Percentiles rank a stretch among this genome's conserved stretches.
Evolutionary conservation across 139 green algal genomes (phyloP).

Genomic region (Astrephomene gubernaculifera): DNA sequence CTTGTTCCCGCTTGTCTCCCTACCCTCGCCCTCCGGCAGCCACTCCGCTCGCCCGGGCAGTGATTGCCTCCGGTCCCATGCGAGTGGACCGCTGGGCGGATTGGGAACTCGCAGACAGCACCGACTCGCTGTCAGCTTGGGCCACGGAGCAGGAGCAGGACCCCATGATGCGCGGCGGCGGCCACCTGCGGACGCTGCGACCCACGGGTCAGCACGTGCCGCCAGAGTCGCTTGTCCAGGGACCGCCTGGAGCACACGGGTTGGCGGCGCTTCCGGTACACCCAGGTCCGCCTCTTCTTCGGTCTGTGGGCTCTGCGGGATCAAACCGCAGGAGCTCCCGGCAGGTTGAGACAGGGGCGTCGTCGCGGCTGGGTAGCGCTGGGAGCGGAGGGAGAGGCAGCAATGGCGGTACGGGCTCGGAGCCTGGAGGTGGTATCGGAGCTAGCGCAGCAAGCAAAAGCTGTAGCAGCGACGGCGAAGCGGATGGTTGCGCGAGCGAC

Average conservation of each 20-base stretch:
- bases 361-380: no score
- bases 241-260: neutral
- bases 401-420: no score
- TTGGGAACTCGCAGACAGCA: slow-evolving; percentile 48
- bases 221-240: slow-evolving; percentile 9
- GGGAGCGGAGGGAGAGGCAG: no score
- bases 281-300: no score
- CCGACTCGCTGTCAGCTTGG: slow-evolving; percentile 38
- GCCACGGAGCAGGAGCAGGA: slow-evolving; percentile 17
- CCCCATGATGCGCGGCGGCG: slow-evolving; percentile 27
- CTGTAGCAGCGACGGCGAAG: no score
- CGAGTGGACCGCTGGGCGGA: slow-evolving; percentile 45
- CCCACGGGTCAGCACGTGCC: slow-evolving; percentile 10
- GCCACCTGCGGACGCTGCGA: neutral
- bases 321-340: no score
- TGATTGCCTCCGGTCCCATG: neutral
- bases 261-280: neutral
- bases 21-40: neutral
- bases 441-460: no score
- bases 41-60: slow-evolving; percentile 6
- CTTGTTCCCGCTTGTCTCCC: no score
- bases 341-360: no score
- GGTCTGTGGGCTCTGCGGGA: no score
- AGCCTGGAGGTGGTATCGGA: no score
- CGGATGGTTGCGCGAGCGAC: no score